A percentile compares a stretch with the other conserved stretches of the same genome.
phyloP scores from a whole-genome alignment of 1,284 basidiomycete genomes.

The Sporisorium graminicola region DNA sequence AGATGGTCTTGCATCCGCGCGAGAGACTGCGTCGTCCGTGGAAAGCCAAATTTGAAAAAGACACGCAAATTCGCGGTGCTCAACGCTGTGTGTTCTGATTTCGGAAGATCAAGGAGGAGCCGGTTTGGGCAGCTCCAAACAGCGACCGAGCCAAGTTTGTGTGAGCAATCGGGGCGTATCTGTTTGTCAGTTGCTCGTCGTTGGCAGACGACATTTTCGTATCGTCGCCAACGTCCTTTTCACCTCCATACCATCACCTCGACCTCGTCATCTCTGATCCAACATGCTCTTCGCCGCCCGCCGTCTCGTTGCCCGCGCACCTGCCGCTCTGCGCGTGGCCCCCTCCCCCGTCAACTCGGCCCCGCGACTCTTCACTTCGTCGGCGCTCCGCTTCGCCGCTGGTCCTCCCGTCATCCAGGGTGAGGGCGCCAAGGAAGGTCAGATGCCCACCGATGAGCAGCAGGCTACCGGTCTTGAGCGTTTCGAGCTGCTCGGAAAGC shows the following conservation, averaged over 20 bases:
- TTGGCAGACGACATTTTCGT: conserved; percentile 26
- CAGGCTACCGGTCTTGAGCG: conserved; percentile 98
- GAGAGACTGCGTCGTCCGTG: conserved; percentile 5
- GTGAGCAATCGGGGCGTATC: conserved; percentile 31
- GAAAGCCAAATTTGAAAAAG: conserved; percentile 15
- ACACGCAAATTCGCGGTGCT: conserved; percentile 2
- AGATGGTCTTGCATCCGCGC: conserved; percentile 12
- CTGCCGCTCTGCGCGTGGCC: conserved; percentile 49
- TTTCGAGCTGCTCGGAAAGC: conserved; percentile 88
- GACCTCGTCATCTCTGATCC: background rate
- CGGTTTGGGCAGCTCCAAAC: background rate
- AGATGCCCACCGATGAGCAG: conserved; percentile 84
- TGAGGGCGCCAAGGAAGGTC: conserved; percentile 80
- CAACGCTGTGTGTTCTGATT: background rate
- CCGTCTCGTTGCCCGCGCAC: conserved; percentile 48
- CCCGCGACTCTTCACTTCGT: conserved; percentile 53
- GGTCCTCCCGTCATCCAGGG: conserved; percentile 79
- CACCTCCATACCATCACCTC: conserved; percentile 7
- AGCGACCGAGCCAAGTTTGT: background rate
- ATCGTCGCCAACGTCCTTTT: background rate
- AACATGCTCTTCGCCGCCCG: conserved; percentile 54
- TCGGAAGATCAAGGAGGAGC: conserved; percentile 45
- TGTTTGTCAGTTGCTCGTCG: conserved; percentile 8
- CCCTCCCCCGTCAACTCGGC: conserved; percentile 42
- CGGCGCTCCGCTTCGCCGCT: conserved; percentile 54